Evolutionary conservation across 768 basidiomycete genomes (phyloP), one percentile per base, ranked within the genome.

Genomic region (Lactifluus hygrophoroides): DNA sequence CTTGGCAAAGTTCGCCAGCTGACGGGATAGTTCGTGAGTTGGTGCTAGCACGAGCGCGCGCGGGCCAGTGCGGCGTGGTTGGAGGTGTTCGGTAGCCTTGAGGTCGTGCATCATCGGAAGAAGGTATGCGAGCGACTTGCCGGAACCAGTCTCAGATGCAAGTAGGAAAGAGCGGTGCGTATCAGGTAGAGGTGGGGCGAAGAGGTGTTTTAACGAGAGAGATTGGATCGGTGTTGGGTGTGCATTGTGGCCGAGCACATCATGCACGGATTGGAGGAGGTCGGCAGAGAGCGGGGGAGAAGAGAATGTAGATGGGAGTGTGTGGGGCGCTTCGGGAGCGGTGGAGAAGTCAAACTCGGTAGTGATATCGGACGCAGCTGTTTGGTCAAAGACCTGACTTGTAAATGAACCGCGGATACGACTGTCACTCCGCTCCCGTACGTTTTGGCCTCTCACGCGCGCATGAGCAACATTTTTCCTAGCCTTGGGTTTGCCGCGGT

Each of bases 41-140:
- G 92, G 92, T 1, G 90, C 86, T 16, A 95, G 79, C 46, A 96
- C 75, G 46, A 96, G 73, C 0, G 85, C 89, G 2, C 90, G 83
- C 0, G 93, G 93, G 60, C 80, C 48, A 16, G 21, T 25, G 25
- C 47, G 40, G 14, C 21, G 64, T 23, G 44, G 23, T 25, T 44
- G 57, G 42, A 62, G 54, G 14, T 74, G 54, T 67, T 94, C 91
- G 2, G 79, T 74, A 48, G 73, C 68, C 69, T 95, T 95, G 68
- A 94, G 74, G 61, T 79, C 73, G 63, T 94, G 88, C 2, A 95
- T 76, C 54, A 94, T 70, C 0, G 93, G 93, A 5, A 94, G 77
- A 43, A 94, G 79, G 69, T 94, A 95, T 1, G 94, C 93, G 28
- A 94, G 80, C 2, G 88, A 92, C 73, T 95, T 95, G 1, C 92